Conservation (phyloP, 371 early-diverging fungal genomes). For the Encephalitozoon hellem region DNA sequence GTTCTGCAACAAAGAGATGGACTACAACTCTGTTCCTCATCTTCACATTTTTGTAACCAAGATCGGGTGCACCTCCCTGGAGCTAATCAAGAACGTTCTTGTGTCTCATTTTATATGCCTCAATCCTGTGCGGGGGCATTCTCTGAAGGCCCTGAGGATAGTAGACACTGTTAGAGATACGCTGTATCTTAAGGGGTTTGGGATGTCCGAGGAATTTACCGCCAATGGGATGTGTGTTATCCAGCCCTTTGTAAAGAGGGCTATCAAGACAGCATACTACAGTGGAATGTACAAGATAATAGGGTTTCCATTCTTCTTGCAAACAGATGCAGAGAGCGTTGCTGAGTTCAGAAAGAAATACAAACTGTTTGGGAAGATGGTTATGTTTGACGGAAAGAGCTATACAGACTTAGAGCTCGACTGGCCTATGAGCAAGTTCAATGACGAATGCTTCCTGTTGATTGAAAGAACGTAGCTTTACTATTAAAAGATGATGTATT, state of each 20-base stretch:
- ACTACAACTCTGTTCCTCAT: conserved; percentile 19
- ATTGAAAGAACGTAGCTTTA: conserved; percentile 7
- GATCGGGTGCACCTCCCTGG: neutral
- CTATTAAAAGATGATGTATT: neutral
- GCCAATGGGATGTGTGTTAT: conserved; percentile 33
- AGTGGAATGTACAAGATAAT: conserved; percentile 21
- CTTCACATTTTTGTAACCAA: conserved; percentile 15
- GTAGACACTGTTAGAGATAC: conserved; percentile 20
- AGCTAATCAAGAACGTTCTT: conserved; percentile 21
- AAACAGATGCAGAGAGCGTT: neutral
- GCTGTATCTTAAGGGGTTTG: conserved; percentile 2
- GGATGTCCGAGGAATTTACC: conserved; percentile 4
- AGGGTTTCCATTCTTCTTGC: conserved; percentile 32
- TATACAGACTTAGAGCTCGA: conserved; percentile 22
- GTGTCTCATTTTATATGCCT: conserved; percentile 12
- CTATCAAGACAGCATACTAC: conserved; percentile 23
- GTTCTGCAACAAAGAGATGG: neutral
- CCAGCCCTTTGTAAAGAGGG: conserved; percentile 3
- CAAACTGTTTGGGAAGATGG: conserved; percentile 9
- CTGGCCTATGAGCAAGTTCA: conserved; percentile 4
- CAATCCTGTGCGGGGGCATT: neutral
- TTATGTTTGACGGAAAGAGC: conserved; percentile 22
- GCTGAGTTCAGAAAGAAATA: conserved; percentile 10
- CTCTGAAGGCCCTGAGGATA: neutral
- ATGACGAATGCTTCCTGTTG: conserved; percentile 16